A percentile compares a stretch with the other conserved stretches of the same genome.
phyloP scores from a whole-genome alignment of 78 protist species.

The Emiliania huxleyi region DNA sequence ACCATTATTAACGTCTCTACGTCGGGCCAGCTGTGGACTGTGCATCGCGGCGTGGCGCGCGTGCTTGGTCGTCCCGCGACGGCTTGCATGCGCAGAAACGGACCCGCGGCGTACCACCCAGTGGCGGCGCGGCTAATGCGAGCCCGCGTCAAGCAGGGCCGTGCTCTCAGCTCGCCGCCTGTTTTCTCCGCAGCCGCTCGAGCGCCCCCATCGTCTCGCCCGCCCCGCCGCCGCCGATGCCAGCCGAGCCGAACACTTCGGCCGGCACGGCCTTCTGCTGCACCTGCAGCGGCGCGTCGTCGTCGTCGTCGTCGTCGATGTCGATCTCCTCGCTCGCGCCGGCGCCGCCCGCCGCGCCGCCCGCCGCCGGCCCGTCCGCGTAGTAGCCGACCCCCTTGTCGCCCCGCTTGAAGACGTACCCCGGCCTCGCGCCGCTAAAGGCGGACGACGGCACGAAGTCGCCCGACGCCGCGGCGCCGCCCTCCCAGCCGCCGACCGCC shows the following conservation, averaged over 20 bases:
- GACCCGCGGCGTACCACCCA: too few relatives aligned
- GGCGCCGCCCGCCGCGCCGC: background rate
- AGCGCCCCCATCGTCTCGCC: background rate
- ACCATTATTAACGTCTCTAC: too few relatives aligned
- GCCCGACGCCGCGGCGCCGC: background rate
- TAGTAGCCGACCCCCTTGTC: background rate
- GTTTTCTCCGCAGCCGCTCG: background rate
- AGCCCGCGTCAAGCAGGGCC: too few relatives aligned
- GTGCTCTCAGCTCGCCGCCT: too few relatives aligned
- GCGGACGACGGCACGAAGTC: background rate
- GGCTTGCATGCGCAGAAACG: too few relatives aligned
- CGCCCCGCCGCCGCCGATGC: background rate
- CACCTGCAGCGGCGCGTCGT: slow-evolving; percentile 17
- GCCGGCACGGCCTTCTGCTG: background rate
- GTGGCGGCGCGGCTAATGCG: too few relatives aligned
- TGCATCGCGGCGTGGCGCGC: too few relatives aligned
- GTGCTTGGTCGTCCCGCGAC: too few relatives aligned
- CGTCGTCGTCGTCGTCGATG: slow-evolving; percentile 47
- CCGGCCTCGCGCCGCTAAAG: background rate
- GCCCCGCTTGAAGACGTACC: background rate
- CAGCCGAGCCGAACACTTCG: background rate
- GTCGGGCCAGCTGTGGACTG: too few relatives aligned
- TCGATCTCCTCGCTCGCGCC: slow-evolving; percentile 24
- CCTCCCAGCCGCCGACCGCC: background rate
- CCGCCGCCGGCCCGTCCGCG: background rate